Evolutionary conservation across 2,329 filamentous ascomycete species (phyloP).

Genomic region (Hypoxylon sp.): DNA sequence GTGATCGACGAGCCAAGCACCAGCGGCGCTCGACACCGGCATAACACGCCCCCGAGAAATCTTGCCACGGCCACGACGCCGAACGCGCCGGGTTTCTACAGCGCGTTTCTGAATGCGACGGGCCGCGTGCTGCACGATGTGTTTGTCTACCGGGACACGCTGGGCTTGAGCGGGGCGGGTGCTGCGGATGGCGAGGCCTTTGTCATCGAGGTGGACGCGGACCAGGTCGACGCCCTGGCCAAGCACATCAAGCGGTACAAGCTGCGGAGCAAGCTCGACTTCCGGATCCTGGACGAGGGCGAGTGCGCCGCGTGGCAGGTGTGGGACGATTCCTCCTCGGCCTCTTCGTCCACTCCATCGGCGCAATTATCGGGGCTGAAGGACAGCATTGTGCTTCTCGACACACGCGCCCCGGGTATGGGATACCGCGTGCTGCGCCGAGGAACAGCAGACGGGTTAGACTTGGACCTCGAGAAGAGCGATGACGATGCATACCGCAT

Average conservation of each 20-base stretch:
- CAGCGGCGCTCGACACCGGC: conserved; percentile 30
- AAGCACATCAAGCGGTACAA: conserved; percentile 88
- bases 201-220: conserved; percentile 85
- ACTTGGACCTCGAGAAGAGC: conserved; percentile 60
- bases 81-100: conserved; percentile 71
- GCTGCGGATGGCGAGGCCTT: conserved; percentile 61
- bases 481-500: conserved; percentile 75
- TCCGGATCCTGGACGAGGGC: conserved; percentile 73
- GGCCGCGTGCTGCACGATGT: conserved; percentile 90
- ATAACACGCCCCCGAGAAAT: conserved; percentile 15
- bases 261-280: conserved; percentile 80
- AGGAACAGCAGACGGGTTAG: conserved; percentile 45
- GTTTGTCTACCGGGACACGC: conserved; percentile 80
- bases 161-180: conserved; percentile 46
- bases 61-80: neutral
- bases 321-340: conserved; percentile 69
- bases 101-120: conserved; percentile 86
- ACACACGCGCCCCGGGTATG: conserved; percentile 67
- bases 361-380: conserved; percentile 5
- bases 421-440: conserved; percentile 64
- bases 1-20: conserved; percentile 61
- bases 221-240: conserved; percentile 70
- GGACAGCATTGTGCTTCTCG: conserved; percentile 57
- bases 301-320: conserved; percentile 78
- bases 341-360: conserved; percentile 11